These are phyloP conservation scores for Eurotiales sp. DNA, from an alignment of 2,329 filamentous ascomycete genomes.

Conservation along the genomic window DNA sequence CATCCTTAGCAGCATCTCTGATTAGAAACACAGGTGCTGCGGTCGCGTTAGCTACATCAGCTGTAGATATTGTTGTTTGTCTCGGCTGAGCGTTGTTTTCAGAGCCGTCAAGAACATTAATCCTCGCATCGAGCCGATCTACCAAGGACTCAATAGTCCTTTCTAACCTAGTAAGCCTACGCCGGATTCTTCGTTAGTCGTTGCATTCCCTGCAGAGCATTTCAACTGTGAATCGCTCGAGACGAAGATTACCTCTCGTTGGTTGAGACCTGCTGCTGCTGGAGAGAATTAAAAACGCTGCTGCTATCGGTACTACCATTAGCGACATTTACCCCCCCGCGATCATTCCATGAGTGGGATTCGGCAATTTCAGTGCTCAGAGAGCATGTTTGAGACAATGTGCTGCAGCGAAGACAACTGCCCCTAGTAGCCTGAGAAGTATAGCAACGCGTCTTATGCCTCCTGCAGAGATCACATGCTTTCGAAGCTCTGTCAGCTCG, in stretches of 20 bases:
- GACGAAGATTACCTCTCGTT: conserved; percentile 5
- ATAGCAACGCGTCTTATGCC: conserved; percentile 43
- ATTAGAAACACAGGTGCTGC: conserved; percentile 30
- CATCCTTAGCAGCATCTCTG: conserved; percentile 27
- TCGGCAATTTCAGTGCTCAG: conserved; percentile 14
- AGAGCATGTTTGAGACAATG: conserved; percentile 34
- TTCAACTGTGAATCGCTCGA: too few relatives aligned
- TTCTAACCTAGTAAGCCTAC: conserved; percentile 3
- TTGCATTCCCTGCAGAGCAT: too few relatives aligned
- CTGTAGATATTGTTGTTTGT: neutral
- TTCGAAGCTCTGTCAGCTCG: conserved; percentile 23
- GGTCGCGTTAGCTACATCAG: conserved; percentile 8
- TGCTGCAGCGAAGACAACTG: conserved; percentile 37
- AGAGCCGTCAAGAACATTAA: too few relatives aligned
- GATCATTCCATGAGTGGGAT: too few relatives aligned
- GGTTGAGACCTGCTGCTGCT: neutral
- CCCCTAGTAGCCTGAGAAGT: conserved; percentile 26
- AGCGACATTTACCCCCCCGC: neutral
- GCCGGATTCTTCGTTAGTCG: neutral
- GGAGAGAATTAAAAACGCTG: neutral
- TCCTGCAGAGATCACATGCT: conserved; percentile 38
- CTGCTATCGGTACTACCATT: neutral
- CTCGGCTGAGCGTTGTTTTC: neutral
- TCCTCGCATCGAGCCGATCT: conserved; percentile 4
- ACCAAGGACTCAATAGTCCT: conserved; percentile 1